Base-by-base conservation (phyloP, 176 grass and related monocot species). In the Oryza meridionalis region DNA sequence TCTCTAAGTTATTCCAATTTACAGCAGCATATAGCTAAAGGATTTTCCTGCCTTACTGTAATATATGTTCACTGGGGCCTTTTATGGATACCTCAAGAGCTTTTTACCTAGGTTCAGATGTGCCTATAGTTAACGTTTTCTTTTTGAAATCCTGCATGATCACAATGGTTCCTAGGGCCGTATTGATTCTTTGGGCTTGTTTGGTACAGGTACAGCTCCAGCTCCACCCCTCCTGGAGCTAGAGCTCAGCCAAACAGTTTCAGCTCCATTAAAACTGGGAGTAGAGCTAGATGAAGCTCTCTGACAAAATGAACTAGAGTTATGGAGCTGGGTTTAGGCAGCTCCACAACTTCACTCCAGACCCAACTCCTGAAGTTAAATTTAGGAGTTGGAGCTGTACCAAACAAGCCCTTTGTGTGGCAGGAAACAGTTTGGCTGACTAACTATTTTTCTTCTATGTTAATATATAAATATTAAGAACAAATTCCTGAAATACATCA, bases 11-110 rank as follows among this genome's bases (percentile, higher is more conserved):
- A 74, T 65, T 25, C 19, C 21, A 21, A 9, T 62, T 62, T 22
- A 62, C 19, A 58, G 53, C 53, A 58, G 53, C 53, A 58, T 84
- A 61, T 69, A 87, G 40, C 70, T 70, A 76, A 79, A n/a, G 43
- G 22, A 65, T 87, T 22, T 62, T 83, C 68, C 43, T 45, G 38
- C n/a, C 44, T 68, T 85, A 82, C 27, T 84, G 88, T 91, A 86
- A 85, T 81, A 73, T 93, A 79, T 88, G 58, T 62, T 24, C 2
- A 70, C 62, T 10, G 11, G n/a, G 70, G 45, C 69, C 17, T 63
- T 84, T 37, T 72, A 40, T 79, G 59, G 33, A 55, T 84, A 63
- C 35, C 26, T 67, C 33, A 63, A 63, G 46, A 79, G 65, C 58
- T 11, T 78, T 78, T 32, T 78, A 45, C 19, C 51, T 90, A 87